A percentile compares a stretch with the other conserved stretches of the same genome.
Evolutionary conservation across 2,329 filamentous ascomycete species (phyloP).

Genomic region (Torrubiellomyces zombiae): DNA sequence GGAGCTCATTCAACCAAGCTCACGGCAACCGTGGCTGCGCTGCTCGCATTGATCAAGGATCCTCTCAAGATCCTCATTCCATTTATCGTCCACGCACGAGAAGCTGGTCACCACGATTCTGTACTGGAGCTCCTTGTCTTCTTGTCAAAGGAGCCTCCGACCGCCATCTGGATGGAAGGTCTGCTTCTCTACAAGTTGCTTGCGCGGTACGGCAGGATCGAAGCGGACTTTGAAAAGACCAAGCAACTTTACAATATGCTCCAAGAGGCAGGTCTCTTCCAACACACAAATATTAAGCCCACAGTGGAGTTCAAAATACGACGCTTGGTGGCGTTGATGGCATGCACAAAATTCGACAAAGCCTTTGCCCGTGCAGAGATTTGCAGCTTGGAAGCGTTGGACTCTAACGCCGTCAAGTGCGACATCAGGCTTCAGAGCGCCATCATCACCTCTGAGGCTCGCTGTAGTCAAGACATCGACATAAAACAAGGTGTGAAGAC

Average conservation of each 20-base stretch:
- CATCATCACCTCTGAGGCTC: slow-evolving; percentile 11
- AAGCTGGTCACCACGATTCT: slow-evolving; percentile 2
- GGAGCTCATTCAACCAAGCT: slow-evolving; percentile 6
- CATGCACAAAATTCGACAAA: slow-evolving; percentile 13
- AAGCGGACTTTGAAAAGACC: slow-evolving; percentile 5
- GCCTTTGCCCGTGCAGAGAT: slow-evolving; percentile 11
- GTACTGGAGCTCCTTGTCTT: slow-evolving; percentile 5
- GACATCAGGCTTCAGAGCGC: slow-evolving; percentile 13
- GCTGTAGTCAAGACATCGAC: no score
- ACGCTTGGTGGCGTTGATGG: slow-evolving; percentile 10
- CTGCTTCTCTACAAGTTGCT: slow-evolving; percentile 6
- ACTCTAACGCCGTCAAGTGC: slow-evolving; percentile 5
- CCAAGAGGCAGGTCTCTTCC: slow-evolving; percentile 13
- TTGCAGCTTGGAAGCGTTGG: slow-evolving; percentile 7
- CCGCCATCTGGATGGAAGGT: slow-evolving; percentile 6
- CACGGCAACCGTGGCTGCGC: slow-evolving; percentile 6
- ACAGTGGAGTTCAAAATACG: slow-evolving; percentile 13
- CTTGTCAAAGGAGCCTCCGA: slow-evolving; percentile 4
- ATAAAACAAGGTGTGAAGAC: no score
- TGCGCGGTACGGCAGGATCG: slow-evolving; percentile 1
- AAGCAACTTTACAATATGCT: slow-evolving; percentile 12
- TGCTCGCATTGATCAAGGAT: slow-evolving; percentile 10
- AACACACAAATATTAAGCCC: slow-evolving; percentile 4
- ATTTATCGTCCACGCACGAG: slow-evolving; percentile 3
- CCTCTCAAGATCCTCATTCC: slow-evolving; percentile 6